phyloP scores from a whole-genome alignment of 148 eudicot genomes.

The Beta vulgaris region DNA sequence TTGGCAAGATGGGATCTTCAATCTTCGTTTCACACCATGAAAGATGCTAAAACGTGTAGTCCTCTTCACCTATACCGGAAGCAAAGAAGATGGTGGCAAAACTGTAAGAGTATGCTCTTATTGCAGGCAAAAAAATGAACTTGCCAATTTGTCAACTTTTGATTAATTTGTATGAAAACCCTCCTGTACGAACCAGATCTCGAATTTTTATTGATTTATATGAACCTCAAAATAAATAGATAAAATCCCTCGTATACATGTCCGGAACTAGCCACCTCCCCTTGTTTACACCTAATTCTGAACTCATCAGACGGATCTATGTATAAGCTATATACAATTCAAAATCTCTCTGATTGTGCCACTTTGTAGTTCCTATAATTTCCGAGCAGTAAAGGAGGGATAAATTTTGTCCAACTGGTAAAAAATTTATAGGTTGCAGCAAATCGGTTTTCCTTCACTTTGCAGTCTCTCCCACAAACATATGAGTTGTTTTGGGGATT shows the following conservation, averaged over 20 bases:
- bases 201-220: neutral
- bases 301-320: neutral
- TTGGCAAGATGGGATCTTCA: neutral
- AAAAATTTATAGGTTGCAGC: constrained; percentile 65
- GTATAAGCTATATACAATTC: constrained; percentile 29
- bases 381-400: neutral
- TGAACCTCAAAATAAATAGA: neutral
- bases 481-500: constrained; percentile 75
- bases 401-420: neutral
- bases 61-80: constrained; percentile 5
- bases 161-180: neutral
- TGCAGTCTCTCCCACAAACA: constrained; percentile 51
- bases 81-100: neutral
- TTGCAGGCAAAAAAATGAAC: neutral
- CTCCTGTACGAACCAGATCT: neutral
- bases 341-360: constrained; percentile 17
- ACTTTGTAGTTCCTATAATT: constrained; percentile 2
- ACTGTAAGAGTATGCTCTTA: neutral
- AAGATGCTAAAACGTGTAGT: neutral
- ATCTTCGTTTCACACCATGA: neutral
- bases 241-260: constrained; percentile 13
- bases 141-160: neutral
- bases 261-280: neutral
- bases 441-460: constrained; percentile 42
- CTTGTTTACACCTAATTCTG: constrained; percentile 3